Evolutionary conservation across 192 early-diverging fungal genomes (phyloP).

Genomic region (Phlyctochytrium bullatum): DNA sequence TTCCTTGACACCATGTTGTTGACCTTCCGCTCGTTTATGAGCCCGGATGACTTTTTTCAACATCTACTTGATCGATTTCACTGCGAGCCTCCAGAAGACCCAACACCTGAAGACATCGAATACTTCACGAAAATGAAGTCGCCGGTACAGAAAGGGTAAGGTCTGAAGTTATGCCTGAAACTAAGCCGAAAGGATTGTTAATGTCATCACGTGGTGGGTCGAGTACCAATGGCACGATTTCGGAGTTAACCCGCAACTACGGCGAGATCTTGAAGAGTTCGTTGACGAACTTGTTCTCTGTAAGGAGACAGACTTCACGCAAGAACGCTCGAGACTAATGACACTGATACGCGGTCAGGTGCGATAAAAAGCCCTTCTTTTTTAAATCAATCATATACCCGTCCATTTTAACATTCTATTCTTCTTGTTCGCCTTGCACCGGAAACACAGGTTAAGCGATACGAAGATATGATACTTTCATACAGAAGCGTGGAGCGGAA

Average conservation of each 20-base stretch:
- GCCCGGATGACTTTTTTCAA: slow-evolving; percentile 49
- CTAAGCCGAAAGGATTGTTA: slow-evolving; percentile 36
- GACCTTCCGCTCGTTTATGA: slow-evolving; percentile 53
- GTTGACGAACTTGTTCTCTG: slow-evolving; percentile 32
- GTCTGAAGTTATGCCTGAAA: not conserved
- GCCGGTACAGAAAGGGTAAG: slow-evolving; percentile 49
- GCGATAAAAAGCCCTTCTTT: not conserved
- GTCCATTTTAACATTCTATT: not conserved
- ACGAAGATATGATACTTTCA: slow-evolving; percentile 49
- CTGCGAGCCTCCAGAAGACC: slow-evolving; percentile 37
- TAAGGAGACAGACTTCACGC: slow-evolving; percentile 30
- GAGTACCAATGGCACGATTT: slow-evolving; percentile 60
- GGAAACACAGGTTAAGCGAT: slow-evolving; percentile 28
- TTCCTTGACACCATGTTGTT: slow-evolving; percentile 53
- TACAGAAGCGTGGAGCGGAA: slow-evolving; percentile 44
- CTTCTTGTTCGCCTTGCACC: not conserved
- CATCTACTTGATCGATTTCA: slow-evolving; percentile 49
- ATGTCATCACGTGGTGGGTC: slow-evolving; percentile 46
- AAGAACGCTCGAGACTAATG: slow-evolving; percentile 31
- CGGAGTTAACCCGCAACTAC: slow-evolving; percentile 41
- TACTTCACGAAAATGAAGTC: slow-evolving; percentile 46
- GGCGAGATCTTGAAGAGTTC: slow-evolving; percentile 43
- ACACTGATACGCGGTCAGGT: slow-evolving; percentile 41
- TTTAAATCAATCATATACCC: not conserved
- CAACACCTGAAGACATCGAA: slow-evolving; percentile 43